Evolutionary conservation across 169 alveolate species (phyloP), one percentile per base, ranked within the genome.

Genomic region (Plasmodium gaboni): DNA sequence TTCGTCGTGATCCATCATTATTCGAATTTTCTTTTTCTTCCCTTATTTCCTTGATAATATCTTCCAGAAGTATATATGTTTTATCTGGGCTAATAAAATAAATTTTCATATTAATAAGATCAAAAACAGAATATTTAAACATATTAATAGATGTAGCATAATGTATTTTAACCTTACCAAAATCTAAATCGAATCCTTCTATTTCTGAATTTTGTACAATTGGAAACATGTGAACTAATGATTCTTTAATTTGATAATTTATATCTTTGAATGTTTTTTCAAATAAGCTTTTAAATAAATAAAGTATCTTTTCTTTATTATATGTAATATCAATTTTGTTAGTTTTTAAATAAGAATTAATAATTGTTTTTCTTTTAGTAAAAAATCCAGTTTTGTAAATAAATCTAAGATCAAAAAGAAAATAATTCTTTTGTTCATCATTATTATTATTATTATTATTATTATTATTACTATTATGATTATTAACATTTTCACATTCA

Each of bases 261-360:
- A 83, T 22, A 38, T 83, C 73, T 57, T 83, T 83, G 32, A 68
- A 83, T 22, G 69, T 19, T 53, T 68, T 83, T 9, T 42, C 59
- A 60, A 83, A 68, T 22, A 68, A 53, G 7, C 19, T 68, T 67
- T 68, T 53, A 61, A 68, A 67, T 46, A 83, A 55, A 38, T 55
- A 68, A 26, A 83, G 83, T 48, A 68, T 68, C 42, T 55, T 68
- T 50, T 57, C 53, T 48, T 68, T 68, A 32, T 83, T 83, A 50
- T 51, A 53, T 6, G n/a, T 42, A 38, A 57, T 73, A 71, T 19
- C 83, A 50, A 67, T 32, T 22, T 42, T 67, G 32, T 48, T 17
- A 48, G 91, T 83, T 83, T 83, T 83, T 71, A 83, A 51, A 55
- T 67, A 83, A 1, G 91, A 78, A 53, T 60, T 83, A 53, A 83